Evolutionary conservation across 2,329 filamentous ascomycete species (phyloP).

Genomic region (Zymoseptoria passerinii): DNA sequence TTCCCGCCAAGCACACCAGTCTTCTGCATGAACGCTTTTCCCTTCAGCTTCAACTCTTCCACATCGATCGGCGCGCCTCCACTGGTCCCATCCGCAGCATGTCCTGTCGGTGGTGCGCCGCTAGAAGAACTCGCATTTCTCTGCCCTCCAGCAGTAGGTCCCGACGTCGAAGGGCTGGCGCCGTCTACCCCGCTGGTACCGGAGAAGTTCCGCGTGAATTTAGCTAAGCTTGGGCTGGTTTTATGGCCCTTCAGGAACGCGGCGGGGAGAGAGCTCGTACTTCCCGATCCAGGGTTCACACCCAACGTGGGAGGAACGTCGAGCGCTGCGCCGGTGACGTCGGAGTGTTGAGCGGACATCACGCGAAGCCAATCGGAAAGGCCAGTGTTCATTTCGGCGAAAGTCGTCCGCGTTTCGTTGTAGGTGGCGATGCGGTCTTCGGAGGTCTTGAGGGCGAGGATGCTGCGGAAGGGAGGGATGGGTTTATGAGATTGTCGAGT

Average conservation of each 20-base stretch:
- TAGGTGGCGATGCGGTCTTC: constrained; percentile 66
- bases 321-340: not conserved
- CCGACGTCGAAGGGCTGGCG: not conserved
- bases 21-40: constrained; percentile 80
- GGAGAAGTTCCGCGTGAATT: constrained; percentile 12
- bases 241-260: constrained; percentile 12
- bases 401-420: constrained; percentile 61
- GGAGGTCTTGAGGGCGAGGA: constrained; percentile 58
- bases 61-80: constrained; percentile 20
- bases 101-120: constrained; percentile 4
- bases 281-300: constrained; percentile 28
- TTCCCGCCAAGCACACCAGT: constrained; percentile 64
- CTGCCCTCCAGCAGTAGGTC: not conserved
- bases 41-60: constrained; percentile 59
- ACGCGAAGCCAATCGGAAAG: constrained; percentile 53
- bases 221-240: constrained; percentile 17
- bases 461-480: constrained; percentile 63
- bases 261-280: not conserved
- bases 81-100: constrained; percentile 1
- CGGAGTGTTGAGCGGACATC: constrained; percentile 37
- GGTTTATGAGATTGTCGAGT: constrained; percentile 20
- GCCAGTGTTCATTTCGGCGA: constrained; percentile 65
- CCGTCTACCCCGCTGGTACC: constrained; percentile 5
- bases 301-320: constrained; percentile 41
- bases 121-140: not conserved